phyloP scores from a whole-genome alignment of 2,329 filamentous ascomycete species.

The Microsporum audouinii region DNA sequence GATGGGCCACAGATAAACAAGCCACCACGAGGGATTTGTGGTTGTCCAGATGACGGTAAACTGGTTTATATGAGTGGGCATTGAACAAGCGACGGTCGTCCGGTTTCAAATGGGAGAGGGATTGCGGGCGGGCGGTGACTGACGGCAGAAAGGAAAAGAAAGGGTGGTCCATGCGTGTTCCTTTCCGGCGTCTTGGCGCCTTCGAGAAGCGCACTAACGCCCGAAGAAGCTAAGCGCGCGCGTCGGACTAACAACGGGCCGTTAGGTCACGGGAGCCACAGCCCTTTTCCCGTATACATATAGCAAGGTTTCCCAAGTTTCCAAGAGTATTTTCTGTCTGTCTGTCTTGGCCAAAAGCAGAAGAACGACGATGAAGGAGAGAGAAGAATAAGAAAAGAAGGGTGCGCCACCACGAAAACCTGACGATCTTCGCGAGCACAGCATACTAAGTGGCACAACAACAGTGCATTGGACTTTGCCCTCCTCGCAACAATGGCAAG shows the following conservation, averaged over 20 bases:
- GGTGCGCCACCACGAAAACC: neutral
- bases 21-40: neutral
- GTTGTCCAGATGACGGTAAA: neutral
- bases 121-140: neutral
- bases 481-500: neutral
- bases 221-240: neutral
- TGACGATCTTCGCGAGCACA: neutral
- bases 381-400: neutral
- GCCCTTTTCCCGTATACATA: neutral
- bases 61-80: neutral
- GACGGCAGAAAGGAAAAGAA: neutral
- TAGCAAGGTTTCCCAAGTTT: neutral
- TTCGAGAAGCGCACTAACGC: constrained; percentile 2
- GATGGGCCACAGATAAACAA: neutral
- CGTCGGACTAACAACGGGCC: neutral
- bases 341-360: too few relatives aligned
- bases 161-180: neutral
- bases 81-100: neutral
- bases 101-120: neutral
- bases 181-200: neutral
- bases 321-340: neutral
- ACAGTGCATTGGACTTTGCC: neutral
- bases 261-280: neutral
- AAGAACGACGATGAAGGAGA: neutral
- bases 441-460: neutral